Evolutionary conservation across 805 yeast genomes (phyloP).

Genomic region (Ogataea glucozyma): DNA sequence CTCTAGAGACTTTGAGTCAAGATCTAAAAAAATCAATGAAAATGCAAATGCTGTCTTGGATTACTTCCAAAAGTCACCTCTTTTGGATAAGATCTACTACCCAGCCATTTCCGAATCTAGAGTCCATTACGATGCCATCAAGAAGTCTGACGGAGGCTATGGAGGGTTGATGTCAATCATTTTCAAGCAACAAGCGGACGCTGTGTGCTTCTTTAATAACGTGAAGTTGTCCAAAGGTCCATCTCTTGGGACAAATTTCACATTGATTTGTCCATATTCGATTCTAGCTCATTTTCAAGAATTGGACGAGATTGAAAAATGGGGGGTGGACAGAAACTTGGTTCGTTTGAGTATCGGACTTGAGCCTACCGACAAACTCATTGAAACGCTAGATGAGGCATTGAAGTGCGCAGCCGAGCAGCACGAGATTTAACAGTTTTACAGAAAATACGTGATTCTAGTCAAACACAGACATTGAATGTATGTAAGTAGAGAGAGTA

Average conservation of each 20-base stretch:
- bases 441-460: slow-evolving; percentile 5
- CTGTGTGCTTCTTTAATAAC: slow-evolving; percentile 72
- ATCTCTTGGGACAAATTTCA: slow-evolving; percentile 85
- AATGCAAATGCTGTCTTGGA: slow-evolving; percentile 58
- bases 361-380: slow-evolving; percentile 65
- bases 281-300: slow-evolving; percentile 83
- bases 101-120: slow-evolving; percentile 62
- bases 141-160: slow-evolving; percentile 75
- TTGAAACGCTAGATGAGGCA: slow-evolving; percentile 51
- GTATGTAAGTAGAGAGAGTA: slow-evolving; percentile 6
- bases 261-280: slow-evolving; percentile 87
- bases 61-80: slow-evolving; percentile 48
- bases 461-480: slow-evolving; percentile 11
- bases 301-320: slow-evolving; percentile 72
- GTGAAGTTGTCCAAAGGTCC: slow-evolving; percentile 82
- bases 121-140: slow-evolving; percentile 68
- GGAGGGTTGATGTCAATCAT: slow-evolving; percentile 83
- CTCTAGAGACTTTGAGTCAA: slow-evolving; percentile 78
- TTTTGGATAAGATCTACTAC: slow-evolving; percentile 67
- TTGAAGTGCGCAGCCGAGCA: slow-evolving; percentile 46
- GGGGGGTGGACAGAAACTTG: slow-evolving; percentile 79
- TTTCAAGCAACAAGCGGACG: slow-evolving; percentile 63
- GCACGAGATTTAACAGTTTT: slow-evolving; percentile 27
- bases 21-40: slow-evolving; percentile 58
- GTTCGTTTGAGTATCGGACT: slow-evolving; percentile 84